phyloP scores from a whole-genome alignment of 306 rosid genomes.

The Citrullus amarus region DNA sequence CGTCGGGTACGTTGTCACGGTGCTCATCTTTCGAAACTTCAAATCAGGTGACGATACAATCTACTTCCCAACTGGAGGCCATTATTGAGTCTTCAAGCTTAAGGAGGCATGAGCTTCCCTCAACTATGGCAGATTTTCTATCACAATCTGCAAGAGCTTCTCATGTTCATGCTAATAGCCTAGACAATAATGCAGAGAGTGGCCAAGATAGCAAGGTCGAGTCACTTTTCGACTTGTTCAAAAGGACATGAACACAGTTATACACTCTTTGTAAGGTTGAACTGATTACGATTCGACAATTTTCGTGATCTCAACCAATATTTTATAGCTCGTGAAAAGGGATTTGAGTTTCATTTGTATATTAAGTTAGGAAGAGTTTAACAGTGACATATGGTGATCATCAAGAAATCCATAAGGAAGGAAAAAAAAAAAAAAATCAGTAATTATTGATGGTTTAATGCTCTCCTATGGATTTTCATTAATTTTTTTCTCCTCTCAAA shows the following conservation, averaged over 20 bases:
- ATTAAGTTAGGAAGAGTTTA: not conserved
- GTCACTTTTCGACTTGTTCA: conserved; percentile 64
- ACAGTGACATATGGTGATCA: not conserved
- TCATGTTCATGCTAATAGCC: conserved; percentile 3
- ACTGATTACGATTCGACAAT: not conserved
- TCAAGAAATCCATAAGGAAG: not conserved
- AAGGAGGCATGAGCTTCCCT: conserved; percentile 17
- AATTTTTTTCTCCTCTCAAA: not conserved
- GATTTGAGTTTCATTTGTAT: not conserved
- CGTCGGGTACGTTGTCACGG: conserved; percentile 61
- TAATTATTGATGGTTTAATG: not conserved
- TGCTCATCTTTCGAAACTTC: conserved; percentile 54
- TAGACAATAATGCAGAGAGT: conserved; percentile 19
- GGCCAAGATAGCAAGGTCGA: conserved; percentile 27
- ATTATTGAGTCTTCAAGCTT: conserved; percentile 18
- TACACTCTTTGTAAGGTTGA: not conserved
- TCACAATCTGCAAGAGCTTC: conserved; percentile 19
- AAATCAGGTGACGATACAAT: conserved; percentile 56
- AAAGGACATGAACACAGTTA: conserved; percentile 27
- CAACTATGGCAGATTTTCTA: conserved; percentile 28
- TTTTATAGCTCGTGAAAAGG: not conserved
- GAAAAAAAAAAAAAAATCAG: not conserved
- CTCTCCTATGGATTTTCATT: not conserved
- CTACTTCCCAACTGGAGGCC: conserved; percentile 27
- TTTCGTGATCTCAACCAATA: not conserved